These are phyloP conservation scores for Verticillium albo-atrum DNA, from an alignment of 2,329 filamentous ascomycete genomes.

Conservation along the genomic window DNA sequence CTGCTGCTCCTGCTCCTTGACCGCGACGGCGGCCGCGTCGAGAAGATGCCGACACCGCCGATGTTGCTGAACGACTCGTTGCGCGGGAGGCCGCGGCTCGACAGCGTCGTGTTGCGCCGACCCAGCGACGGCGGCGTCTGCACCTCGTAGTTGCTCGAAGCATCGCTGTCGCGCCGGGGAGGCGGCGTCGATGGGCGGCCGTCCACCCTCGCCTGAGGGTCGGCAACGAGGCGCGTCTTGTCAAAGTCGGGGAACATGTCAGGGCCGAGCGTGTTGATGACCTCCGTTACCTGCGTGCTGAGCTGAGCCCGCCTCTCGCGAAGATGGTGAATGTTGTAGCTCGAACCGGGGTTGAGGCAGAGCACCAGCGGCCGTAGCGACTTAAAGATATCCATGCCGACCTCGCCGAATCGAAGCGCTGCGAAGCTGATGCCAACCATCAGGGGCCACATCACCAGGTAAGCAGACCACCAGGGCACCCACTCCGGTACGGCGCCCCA, in stretches of 20 bases:
- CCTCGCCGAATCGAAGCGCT: conserved; percentile 88
- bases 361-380: conserved; percentile 84
- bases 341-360: conserved; percentile 77
- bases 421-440: conserved; percentile 90
- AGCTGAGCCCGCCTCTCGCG: conserved; percentile 68
- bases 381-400: conserved; percentile 98
- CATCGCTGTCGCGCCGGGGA: conserved; percentile 42
- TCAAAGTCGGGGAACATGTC: conserved; percentile 98
- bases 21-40: conserved; percentile 80
- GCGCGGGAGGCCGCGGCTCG: conserved; percentile 58
- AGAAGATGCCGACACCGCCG: conserved; percentile 82
- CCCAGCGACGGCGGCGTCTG: conserved; percentile 35
- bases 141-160: conserved; percentile 34
- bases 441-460: conserved; percentile 69
- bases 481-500: conserved; percentile 77
- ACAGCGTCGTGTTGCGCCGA: conserved; percentile 48
- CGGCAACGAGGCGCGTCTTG: conserved; percentile 62
- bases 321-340: conserved; percentile 77
- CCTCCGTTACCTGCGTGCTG: conserved; percentile 76
- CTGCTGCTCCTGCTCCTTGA: conserved; percentile 67
- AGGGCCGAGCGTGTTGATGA: conserved; percentile 92
- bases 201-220: conserved; percentile 38
- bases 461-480: conserved; percentile 74
- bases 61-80: conserved; percentile 96
- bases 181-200: conserved; percentile 18